Percentiles rank a stretch among this genome's conserved stretches.
phyloP scores from a whole-genome alignment of 208 protist genomes.

The Zelonia costaricensis region DNA sequence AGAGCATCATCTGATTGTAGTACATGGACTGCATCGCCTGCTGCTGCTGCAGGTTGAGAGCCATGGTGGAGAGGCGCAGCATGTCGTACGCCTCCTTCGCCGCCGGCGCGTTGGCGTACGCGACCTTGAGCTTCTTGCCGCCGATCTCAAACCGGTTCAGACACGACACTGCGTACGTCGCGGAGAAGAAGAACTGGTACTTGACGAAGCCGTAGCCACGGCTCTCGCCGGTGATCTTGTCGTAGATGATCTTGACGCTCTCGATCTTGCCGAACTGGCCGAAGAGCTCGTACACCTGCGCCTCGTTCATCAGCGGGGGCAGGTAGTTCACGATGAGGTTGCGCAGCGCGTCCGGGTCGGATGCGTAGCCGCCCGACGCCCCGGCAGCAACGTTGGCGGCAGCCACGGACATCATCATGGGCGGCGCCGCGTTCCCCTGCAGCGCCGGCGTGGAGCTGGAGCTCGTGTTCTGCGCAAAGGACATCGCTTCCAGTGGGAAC shows the following conservation, averaged over 20 bases:
- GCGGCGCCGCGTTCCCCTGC: not conserved
- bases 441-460: conserved; percentile 7
- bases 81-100: conserved; percentile 63
- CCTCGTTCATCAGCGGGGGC: conserved; percentile 78
- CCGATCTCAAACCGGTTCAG: conserved; percentile 83
- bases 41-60: conserved; percentile 65
- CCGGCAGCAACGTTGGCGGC: not conserved
- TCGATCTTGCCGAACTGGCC: conserved; percentile 85
- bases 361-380: not conserved
- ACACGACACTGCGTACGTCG: conserved; percentile 75
- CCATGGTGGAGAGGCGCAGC: conserved; percentile 38
- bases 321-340: conserved; percentile 92
- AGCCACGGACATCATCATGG: not conserved
- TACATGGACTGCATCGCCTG: conserved; percentile 61
- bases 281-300: conserved; percentile 71
- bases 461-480: not conserved
- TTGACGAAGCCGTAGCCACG: conserved; percentile 92
- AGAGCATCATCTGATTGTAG: conserved; percentile 62
- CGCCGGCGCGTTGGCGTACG: conserved; percentile 69
- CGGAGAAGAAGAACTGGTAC: conserved; percentile 79
- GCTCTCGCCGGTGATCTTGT: conserved; percentile 76
- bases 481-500: too few relatives aligned
- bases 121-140: conserved; percentile 86
- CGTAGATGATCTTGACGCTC: conserved; percentile 87
- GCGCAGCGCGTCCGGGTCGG: conserved; percentile 67